Base-by-base conservation (phyloP, 352 stramenopile genomes). In the Pythium rishiriense region DNA sequence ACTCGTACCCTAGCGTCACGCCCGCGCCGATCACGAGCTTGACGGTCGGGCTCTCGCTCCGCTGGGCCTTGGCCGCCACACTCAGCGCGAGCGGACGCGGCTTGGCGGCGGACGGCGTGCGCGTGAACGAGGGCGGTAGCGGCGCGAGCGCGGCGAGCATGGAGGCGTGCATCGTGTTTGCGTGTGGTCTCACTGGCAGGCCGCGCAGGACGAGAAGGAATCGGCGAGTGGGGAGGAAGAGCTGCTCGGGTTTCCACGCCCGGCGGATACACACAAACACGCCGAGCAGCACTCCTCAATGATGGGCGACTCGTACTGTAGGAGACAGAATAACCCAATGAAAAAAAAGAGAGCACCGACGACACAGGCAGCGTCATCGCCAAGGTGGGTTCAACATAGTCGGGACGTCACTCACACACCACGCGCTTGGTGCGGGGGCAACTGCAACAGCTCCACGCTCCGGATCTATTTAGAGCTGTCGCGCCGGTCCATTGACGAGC, bases 1-100 rank as follows among this genome's bases (percentile, higher is more conserved):
- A 76, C 77, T 98, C 93, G 70, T 96, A 98, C 21, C 81, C 68
- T 61, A 97, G 73, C 41, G 89, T 93, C 17, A 98, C 90, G 25
- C 80, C 77, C 19, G 85, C 85, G 29, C 85, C 86, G 54, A 96
- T 88, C 26, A 97, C 63, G 43, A 97, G 73, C 81, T 97, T 96
- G 41, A 88, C 67, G 6, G 72, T 74, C 1, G 87, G 84, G 28
- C 77, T 83, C 57, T 94, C 83, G 15, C 64, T 58, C 47, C 69
- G 68, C 8, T 60, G 66, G 14, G 57, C 22, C 12, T 49, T 70
- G 19, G 57, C 41, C 5, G 60, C 37, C 9, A n/a, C 26, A 45
- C 58, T 63, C 25, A 73, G 52, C 41, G 66, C 62, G 50, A 72
- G 62, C 49, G 54, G 59, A 42, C 35, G 79, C 11, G 78, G 59